Conservation (phyloP, 768 basidiomycete species). For the Sarcodon aspratus region DNA sequence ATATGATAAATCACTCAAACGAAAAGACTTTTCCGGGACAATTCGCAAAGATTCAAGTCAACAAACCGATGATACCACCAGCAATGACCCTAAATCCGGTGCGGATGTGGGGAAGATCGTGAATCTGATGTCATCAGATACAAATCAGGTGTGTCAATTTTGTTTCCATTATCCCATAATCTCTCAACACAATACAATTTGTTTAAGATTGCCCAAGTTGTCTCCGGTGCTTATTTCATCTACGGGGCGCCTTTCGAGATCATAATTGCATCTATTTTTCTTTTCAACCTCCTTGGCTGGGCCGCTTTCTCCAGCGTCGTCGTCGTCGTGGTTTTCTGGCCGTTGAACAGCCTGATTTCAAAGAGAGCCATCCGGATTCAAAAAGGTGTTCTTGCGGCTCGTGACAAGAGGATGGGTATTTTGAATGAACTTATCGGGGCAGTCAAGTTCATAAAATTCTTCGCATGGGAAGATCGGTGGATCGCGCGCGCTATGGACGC, state of each 20-base stretch:
- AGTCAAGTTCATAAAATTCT: constrained; percentile 75
- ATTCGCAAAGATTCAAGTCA: constrained; percentile 36
- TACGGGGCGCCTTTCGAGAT: constrained; percentile 77
- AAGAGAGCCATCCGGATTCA: constrained; percentile 48
- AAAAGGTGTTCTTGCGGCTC: constrained; percentile 44
- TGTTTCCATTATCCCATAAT: background rate
- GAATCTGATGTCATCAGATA: constrained; percentile 78
- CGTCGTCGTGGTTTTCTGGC: constrained; percentile 56
- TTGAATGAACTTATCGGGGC: constrained; percentile 69
- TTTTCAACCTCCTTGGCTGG: constrained; percentile 63
- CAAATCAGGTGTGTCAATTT: constrained; percentile 34
- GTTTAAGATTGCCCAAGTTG: constrained; percentile 34
- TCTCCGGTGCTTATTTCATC: constrained; percentile 49
- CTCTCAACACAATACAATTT: background rate
- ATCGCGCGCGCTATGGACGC: constrained; percentile 52
- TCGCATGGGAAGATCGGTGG: constrained; percentile 75
- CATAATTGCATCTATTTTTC: constrained; percentile 55
- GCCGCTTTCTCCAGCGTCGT: constrained; percentile 71
- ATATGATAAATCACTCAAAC: constrained; percentile 79
- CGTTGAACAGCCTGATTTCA: constrained; percentile 59
- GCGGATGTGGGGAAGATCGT: constrained; percentile 88
- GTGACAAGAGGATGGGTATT: constrained; percentile 70
- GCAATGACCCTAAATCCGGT: constrained; percentile 51
- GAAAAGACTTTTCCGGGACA: constrained; percentile 76
- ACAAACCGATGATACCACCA: constrained; percentile 15